Evolutionary conservation across 2,329 filamentous ascomycete species (phyloP), one percentile per base, ranked within the genome.

Genomic region (Fusarium liriodendri): DNA sequence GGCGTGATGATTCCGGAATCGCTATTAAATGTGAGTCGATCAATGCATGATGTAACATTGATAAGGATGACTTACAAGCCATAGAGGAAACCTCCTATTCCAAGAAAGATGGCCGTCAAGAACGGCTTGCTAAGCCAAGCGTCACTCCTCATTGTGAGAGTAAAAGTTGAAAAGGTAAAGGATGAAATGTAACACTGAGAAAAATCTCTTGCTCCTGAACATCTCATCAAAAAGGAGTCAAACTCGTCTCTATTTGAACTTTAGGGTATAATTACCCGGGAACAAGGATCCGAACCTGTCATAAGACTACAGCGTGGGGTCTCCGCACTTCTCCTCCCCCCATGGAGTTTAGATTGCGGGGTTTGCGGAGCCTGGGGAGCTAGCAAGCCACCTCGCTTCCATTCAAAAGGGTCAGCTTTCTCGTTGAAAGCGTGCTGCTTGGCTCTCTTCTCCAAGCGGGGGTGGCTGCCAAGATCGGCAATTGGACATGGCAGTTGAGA

Each of bases 1-100:
- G 83, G 83, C 0, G 83, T 84, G 55, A 84, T 84, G 60, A 84
- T 84, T 4, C 83, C 83, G 6, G 83, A 84, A 67, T 84, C 83
- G 62, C 83, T 84, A 45, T 2, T 1, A 0, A 2, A 3, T 40
- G 2, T 38, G 9, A 27, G 27, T 1, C 3, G 0, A 7, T 13
- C 6, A 16, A n/a, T 2, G 2, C 4, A 5, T 16, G 1, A 22
- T 16, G 27, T 52, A n/a, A 16, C 32, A 18, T 8, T 58, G 14
- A 18, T 11, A 18, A 33, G 20, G 16, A 25, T 3, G 13, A 38
- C 81, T 74, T 32, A 83, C 82, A 78, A 84, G 66, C 83, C 83
- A 63, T 84, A 84, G 33, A 84, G 80, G 62, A 84, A 84, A 0
- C 82, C 83, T 37, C 83, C 83, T n/a, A 83, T 79, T 22, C 83